A percentile compares a stretch with the other conserved stretches of the same genome.
Evolutionary conservation across 2,329 filamentous ascomycete genomes (phyloP).

Genomic region (Drechslerella dactyloides): DNA sequence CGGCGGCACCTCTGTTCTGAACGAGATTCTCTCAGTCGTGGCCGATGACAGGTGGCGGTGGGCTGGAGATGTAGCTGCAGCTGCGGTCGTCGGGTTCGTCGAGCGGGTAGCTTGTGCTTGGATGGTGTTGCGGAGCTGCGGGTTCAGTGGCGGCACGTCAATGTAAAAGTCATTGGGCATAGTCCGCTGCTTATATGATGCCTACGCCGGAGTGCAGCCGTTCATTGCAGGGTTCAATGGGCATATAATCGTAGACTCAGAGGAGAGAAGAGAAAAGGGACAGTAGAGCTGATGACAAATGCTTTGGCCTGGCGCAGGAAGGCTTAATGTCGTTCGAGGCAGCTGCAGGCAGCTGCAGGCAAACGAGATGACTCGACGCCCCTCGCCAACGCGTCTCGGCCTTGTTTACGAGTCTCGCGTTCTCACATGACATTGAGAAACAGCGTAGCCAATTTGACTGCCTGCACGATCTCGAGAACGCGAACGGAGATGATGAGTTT

Average conservation of each 20-base stretch:
- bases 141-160: constrained; percentile 46
- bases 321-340: background rate
- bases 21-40: constrained; percentile 40
- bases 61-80: background rate
- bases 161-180: constrained; percentile 52
- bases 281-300: constrained; percentile 44
- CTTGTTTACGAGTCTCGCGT: constrained; percentile 37
- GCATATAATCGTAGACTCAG: constrained; percentile 4
- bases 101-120: constrained; percentile 26
- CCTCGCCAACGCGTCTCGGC: constrained; percentile 14
- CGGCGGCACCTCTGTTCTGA: constrained; percentile 32
- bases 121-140: constrained; percentile 29
- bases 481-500: no score
- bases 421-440: constrained; percentile 42
- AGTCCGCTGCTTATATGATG: constrained; percentile 21
- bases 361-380: constrained; percentile 31
- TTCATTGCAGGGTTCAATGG: constrained; percentile 12
- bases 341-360: no score
- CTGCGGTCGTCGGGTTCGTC: constrained; percentile 9
- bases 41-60: constrained; percentile 27
- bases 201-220: constrained; percentile 9
- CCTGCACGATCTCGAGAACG: background rate
- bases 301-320: background rate
- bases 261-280: background rate
- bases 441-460: background rate